A percentile compares a stretch with the other conserved stretches of the same genome.
These are phyloP conservation scores for Zizania palustris DNA, from an alignment of 202 grass and related monocot species.

Conservation along the genomic window DNA sequence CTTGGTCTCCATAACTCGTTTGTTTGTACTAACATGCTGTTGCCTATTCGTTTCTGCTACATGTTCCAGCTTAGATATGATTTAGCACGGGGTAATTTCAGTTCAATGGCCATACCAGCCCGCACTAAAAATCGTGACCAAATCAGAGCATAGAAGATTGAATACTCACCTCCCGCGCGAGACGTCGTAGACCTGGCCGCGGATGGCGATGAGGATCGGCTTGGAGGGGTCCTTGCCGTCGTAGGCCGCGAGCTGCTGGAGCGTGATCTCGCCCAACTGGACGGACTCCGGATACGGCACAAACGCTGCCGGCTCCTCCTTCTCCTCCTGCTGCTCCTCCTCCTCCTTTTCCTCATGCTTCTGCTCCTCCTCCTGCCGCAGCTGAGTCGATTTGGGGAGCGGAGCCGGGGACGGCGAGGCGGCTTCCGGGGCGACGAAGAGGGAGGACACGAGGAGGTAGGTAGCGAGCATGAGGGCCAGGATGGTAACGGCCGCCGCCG, in stretches of 20 bases:
- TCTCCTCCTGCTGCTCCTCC: neutral
- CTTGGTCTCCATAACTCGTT: too few species aligned
- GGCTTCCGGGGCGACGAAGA: constrained; percentile 66
- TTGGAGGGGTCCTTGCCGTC: constrained; percentile 76
- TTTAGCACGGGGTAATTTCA: neutral
- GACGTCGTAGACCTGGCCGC: constrained; percentile 84
- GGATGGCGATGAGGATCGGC: constrained; percentile 85
- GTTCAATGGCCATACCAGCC: constrained; percentile 3
- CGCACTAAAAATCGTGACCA: constrained; percentile 9
- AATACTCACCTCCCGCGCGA: constrained; percentile 69
- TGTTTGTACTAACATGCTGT: too few species aligned
- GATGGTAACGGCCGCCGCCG: constrained; percentile 78
- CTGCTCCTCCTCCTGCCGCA: neutral
- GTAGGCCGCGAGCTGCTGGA: constrained; percentile 74
- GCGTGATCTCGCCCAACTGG: constrained; percentile 74
- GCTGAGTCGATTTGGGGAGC: constrained; percentile 22
- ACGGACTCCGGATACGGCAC: constrained; percentile 56
- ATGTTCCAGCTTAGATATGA: too few species aligned
- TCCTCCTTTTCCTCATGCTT: neutral
- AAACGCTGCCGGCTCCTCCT: constrained; percentile 36
- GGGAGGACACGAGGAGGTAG: constrained; percentile 75
- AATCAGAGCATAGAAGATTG: constrained; percentile 19
- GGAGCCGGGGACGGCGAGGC: neutral
- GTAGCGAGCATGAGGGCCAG: constrained; percentile 75
- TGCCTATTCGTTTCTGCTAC: too few species aligned